Conservation (phyloP, 495 filamentous ascomycete genomes). For the Neurospora sp. region DNA sequence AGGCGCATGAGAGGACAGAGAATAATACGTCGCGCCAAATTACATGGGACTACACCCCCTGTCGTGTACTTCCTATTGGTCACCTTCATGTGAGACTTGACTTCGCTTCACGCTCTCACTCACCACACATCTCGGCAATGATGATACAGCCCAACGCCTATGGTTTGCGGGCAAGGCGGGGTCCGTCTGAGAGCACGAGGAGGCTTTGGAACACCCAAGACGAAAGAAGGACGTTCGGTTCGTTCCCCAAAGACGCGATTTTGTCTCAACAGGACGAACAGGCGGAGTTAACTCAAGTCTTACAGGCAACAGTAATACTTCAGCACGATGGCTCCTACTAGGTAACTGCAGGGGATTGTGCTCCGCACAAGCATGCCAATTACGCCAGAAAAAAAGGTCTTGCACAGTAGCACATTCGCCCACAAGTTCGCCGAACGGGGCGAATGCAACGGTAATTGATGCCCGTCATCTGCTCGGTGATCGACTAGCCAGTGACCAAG, state of each 20-base stretch:
- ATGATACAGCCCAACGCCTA: conserved; percentile 13
- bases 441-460: not conserved
- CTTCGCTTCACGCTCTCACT: conserved; percentile 19
- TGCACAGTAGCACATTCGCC: not conserved
- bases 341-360: not conserved
- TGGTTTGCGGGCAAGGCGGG: conserved; percentile 18
- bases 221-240: not conserved
- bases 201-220: conserved; percentile 3
- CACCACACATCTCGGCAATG: conserved; percentile 25
- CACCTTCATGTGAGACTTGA: conserved; percentile 17
- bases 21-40: conserved; percentile 15
- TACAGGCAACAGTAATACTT: not conserved
- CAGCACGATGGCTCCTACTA: not conserved
- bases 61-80: conserved; percentile 27
- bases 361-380: not conserved
- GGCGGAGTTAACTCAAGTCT: not conserved
- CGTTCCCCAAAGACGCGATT: not conserved
- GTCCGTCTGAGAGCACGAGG: conserved; percentile 15
- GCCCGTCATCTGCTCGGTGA: not conserved
- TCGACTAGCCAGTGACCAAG: not conserved
- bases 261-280: conserved; percentile 3
- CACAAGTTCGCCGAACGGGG: not conserved
- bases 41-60: conserved; percentile 29
- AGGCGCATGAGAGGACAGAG: not conserved
- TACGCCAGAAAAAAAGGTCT: not conserved